A percentile compares a stretch with the other conserved stretches of the same genome.
Evolutionary conservation across 169 alveolate species (phyloP).

Genomic region (Eimeria acervulina): DNA sequence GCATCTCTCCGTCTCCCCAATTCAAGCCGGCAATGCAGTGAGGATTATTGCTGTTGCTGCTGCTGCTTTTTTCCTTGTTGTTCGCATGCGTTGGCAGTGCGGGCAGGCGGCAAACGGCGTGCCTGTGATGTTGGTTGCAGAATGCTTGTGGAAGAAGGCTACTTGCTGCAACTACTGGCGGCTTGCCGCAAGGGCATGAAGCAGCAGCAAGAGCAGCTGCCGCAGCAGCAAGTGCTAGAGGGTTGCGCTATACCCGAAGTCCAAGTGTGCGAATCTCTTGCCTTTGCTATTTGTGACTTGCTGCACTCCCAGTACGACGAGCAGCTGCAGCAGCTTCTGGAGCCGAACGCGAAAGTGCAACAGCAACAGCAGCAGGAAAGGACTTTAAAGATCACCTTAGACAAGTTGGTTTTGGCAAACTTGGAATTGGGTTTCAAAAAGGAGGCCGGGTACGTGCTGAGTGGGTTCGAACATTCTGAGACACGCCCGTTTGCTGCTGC

Average conservation of each 20-base stretch:
- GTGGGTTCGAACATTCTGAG: background rate
- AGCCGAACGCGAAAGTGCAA: background rate
- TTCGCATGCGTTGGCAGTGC: background rate
- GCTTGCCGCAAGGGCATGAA: constrained; percentile 69
- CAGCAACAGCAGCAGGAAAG: constrained; percentile 28
- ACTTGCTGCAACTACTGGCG: constrained; percentile 57
- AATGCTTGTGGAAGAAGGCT: constrained; percentile 12
- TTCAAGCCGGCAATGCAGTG: constrained; percentile 77
- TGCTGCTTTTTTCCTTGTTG: background rate
- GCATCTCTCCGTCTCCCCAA: constrained; percentile 74
- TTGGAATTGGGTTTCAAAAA: constrained; percentile 51
- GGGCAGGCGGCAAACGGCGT: background rate
- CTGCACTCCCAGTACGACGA: constrained; percentile 61
- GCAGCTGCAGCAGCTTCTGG: constrained; percentile 46
- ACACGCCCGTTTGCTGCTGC: background rate
- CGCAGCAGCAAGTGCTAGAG: constrained; percentile 40
- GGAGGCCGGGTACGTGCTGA: constrained; percentile 46
- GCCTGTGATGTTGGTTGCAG: background rate
- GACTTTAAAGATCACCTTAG: constrained; percentile 32
- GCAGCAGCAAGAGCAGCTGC: constrained; percentile 61
- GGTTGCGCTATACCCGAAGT: constrained; percentile 8
- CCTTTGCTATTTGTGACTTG: constrained; percentile 57
- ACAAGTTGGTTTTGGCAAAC: constrained; percentile 39
- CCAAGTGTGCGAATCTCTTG: constrained; percentile 36
- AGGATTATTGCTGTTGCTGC: constrained; percentile 29